These are phyloP conservation scores for Quercus cerris DNA, from an alignment of 306 rosid genomes.

Conservation along the genomic window DNA sequence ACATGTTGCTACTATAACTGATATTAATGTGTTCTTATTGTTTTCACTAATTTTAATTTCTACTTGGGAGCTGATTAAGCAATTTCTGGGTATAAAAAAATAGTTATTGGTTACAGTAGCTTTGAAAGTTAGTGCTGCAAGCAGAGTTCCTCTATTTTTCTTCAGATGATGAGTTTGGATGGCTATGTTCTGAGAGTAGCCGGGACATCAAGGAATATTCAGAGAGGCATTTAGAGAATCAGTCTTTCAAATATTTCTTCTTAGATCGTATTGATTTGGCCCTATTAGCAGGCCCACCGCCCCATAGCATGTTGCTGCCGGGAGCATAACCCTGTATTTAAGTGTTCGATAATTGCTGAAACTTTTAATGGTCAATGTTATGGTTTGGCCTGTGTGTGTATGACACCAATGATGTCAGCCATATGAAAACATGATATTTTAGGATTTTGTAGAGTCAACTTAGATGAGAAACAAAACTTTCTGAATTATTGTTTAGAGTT, in stretches of 20 bases:
- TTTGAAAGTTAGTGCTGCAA: background rate
- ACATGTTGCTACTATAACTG: background rate
- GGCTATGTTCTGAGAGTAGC: background rate
- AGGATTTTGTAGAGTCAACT: background rate
- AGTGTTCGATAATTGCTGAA: background rate
- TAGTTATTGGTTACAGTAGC: background rate
- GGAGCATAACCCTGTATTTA: no score
- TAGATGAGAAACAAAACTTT: background rate
- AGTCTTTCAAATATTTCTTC: no score
- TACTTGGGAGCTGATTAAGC: background rate
- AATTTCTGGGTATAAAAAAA: background rate
- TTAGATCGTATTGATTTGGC: no score
- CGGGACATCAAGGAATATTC: no score
- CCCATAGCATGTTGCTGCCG: no score
- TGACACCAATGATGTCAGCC: background rate
- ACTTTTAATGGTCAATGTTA: background rate
- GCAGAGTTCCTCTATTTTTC: background rate
- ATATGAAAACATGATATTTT: background rate
- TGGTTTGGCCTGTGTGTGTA: background rate
- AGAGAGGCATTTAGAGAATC: no score
- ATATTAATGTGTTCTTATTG: background rate
- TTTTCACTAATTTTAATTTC: background rate
- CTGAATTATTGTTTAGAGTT: background rate
- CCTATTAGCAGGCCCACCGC: no score
- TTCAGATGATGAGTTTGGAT: background rate